Evolutionary conservation across 1,284 basidiomycete genomes (phyloP).

Genomic region (Amylostereum areolatum): DNA sequence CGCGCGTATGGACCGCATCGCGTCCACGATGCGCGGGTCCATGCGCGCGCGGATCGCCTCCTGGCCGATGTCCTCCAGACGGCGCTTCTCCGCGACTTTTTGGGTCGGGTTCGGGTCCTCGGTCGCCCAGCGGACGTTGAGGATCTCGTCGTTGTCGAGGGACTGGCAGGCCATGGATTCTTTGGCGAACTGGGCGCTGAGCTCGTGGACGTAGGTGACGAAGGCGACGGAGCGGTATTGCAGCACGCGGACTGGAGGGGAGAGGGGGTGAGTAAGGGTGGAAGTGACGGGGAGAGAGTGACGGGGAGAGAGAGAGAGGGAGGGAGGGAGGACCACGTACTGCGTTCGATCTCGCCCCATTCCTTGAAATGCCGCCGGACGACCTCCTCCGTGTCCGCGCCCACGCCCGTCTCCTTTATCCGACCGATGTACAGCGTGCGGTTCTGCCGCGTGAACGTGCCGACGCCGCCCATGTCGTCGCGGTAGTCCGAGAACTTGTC

Average conservation of each 20-base stretch:
- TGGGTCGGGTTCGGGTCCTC: conserved; percentile 92
- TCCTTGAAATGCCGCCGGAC: conserved; percentile 91
- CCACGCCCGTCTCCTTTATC: conserved; percentile 87
- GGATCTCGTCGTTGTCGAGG: conserved; percentile 94
- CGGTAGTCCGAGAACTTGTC: conserved; percentile 97
- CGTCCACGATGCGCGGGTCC: conserved; percentile 81
- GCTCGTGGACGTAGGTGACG: conserved; percentile 88
- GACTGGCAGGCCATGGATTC: conserved; percentile 99
- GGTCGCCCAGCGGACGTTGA: conserved; percentile 97
- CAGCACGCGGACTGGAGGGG: conserved; percentile 72
- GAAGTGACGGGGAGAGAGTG: conserved; percentile 3
- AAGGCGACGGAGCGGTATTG: conserved; percentile 96
- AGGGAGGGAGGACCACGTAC: conserved; percentile 42
- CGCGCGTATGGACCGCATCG: conserved; percentile 75
- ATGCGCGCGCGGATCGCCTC: conserved; percentile 81
- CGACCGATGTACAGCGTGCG: conserved; percentile 93
- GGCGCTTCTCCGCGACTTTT: conserved; percentile 77
- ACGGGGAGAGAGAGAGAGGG: conserved; percentile 3
- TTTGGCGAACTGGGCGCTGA: conserved; percentile 93
- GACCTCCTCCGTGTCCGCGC: conserved; percentile 85
- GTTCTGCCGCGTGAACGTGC: conserved; percentile 91
- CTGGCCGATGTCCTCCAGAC: conserved; percentile 77
- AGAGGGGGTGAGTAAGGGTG: conserved; percentile 5
- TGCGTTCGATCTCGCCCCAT: conserved; percentile 93
- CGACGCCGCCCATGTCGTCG: conserved; percentile 99